Base-by-base conservation (phyloP, 345 rosid genomes). In the Eucalyptus brandiana region DNA sequence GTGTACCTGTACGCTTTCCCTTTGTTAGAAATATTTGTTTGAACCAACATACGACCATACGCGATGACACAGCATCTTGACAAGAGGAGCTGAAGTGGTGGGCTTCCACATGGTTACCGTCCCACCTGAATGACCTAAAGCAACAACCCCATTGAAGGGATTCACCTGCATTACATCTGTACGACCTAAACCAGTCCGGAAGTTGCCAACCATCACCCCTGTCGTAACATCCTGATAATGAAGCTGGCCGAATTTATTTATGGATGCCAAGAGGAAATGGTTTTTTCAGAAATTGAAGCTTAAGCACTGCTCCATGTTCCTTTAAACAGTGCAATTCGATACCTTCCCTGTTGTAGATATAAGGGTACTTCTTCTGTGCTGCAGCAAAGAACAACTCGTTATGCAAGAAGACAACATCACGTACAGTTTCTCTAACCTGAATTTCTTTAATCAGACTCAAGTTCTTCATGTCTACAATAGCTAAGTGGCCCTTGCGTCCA, bases 371-470 rank as follows among this genome's bases (percentile, higher is more conserved):
- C 90, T 97, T 98, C 93, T 98, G 99, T 26, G 99, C 99, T 89
- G 95, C 95, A 80, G 99, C 99, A 93, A 95, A 97, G 91, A 95
- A 96, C 28, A 91, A 92, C 88, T 98, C 99, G 76, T 97, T 97
- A 92, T 96, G 99, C 93, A 98, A 93, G 95, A 94, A 96, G 37
- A 91, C 95, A 81, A 96, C 93, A 93, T 98, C 99, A 7, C 97
- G 97, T n/a, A 96, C 96, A 34, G 97, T 96, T 95, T 98, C 99
- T 92, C 95, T 92, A 88, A 98, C 99, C 99, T 98, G 99, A 88
- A 98, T 92, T 93, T 97, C 99, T 93, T 92, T 96, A 87, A 94
- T 91, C 89, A 95, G 91, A 88, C 86, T 93, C 94, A 96, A 80
- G 90, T 88, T 95, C 91, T 92, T 93, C 98, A 94, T 91, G 94